phyloP scores from a whole-genome alignment of 2,329 filamentous ascomycete genomes.

The Microascus cirrosus region DNA sequence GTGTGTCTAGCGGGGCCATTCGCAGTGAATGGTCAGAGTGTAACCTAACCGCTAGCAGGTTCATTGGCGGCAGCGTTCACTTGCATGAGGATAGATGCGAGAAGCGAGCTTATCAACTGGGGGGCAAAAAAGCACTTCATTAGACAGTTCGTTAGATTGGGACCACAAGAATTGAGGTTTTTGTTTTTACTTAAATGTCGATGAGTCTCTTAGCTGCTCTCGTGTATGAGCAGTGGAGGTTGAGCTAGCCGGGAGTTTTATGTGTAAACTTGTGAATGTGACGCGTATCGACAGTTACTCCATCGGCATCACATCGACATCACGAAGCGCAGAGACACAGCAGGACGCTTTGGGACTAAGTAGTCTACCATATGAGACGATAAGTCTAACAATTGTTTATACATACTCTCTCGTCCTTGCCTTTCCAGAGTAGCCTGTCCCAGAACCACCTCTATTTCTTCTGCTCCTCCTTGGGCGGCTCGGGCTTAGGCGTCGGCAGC shows the following conservation, averaged over 20 bases:
- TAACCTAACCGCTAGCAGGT: not conserved
- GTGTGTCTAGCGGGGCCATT: not conserved
- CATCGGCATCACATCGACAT: not conserved
- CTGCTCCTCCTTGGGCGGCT: conserved; percentile 79
- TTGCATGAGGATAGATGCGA: not conserved
- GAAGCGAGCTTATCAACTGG: not conserved
- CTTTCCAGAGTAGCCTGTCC: not conserved
- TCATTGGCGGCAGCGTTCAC: not conserved
- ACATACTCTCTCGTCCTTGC: not conserved
- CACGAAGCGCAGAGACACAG: not conserved
- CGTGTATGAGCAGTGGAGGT: no score
- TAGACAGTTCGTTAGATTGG: conserved; percentile 5
- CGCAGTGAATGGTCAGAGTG: not conserved
- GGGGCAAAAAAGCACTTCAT: not conserved
- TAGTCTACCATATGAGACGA: not conserved
- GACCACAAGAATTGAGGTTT: not conserved
- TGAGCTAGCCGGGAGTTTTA: no score
- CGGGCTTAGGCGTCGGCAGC: conserved; percentile 88
- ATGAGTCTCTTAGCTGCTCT: not conserved
- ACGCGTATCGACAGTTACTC: no score
- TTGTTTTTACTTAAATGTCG: not conserved
- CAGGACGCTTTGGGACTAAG: not conserved
- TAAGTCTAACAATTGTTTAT: conserved; percentile 4
- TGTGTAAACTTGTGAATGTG: no score
- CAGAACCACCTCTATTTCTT: conserved; percentile 64